Percentiles rank a stretch among this genome's conserved stretches.
Evolutionary conservation across 176 grass and related monocot species (phyloP).

Genomic region (Puya raimondii): DNA sequence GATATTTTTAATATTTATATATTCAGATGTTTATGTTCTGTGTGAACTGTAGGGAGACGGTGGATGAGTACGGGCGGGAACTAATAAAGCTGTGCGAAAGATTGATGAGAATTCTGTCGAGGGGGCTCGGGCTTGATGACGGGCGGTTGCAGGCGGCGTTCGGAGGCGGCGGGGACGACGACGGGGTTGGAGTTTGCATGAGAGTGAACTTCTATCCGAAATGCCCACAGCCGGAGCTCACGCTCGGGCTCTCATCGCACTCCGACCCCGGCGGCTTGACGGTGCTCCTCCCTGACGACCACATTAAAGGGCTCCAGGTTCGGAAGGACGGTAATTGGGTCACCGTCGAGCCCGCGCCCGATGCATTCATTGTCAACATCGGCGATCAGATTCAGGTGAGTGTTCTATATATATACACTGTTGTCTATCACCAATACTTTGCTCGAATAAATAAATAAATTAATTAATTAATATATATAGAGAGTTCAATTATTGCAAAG

Average conservation of each 20-base stretch:
- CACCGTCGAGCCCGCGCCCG: constrained; percentile 43
- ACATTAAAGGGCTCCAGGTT: constrained; percentile 64
- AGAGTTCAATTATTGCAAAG: too few species aligned
- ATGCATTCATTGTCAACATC: constrained; percentile 72
- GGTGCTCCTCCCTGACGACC: constrained; percentile 58
- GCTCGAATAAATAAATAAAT: too few species aligned
- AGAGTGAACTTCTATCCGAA: constrained; percentile 46
- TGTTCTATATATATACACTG: background rate
- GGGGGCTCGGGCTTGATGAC: constrained; percentile 23
- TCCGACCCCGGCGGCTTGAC: constrained; percentile 86
- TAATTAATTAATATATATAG: too few species aligned
- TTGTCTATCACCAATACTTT: too few species aligned
- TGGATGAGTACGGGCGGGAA: constrained; percentile 48
- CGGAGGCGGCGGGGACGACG: constrained; percentile 25
- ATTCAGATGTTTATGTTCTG: background rate
- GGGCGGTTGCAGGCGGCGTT: constrained; percentile 40
- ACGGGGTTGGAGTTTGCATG: constrained; percentile 42
- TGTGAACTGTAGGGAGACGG: constrained; percentile 31
- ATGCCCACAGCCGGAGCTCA: constrained; percentile 43
- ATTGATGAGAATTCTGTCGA: constrained; percentile 42
- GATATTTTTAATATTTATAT: too few species aligned
- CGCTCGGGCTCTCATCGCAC: constrained; percentile 59
- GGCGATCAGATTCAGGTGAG: constrained; percentile 85
- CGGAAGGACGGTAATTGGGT: constrained; percentile 36
- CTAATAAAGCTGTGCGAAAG: constrained; percentile 40